Evolutionary conservation across 2,329 filamentous ascomycete species (phyloP).

Genomic region (Polychaeton citri): DNA sequence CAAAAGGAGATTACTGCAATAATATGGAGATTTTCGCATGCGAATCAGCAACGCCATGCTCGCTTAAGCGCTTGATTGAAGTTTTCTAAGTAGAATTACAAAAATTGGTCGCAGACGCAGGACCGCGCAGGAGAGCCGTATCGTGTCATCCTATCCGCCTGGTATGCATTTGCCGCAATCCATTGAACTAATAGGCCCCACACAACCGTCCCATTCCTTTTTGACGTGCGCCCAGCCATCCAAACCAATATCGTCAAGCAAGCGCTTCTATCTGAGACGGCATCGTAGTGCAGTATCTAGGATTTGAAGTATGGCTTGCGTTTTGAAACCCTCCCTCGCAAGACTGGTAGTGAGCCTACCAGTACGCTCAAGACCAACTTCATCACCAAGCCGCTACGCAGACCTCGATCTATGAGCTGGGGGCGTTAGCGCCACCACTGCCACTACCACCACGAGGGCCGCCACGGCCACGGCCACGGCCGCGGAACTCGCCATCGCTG

Average conservation of each 20-base stretch:
- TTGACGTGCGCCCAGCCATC: background rate
- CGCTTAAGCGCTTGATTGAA: background rate
- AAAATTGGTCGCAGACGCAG: no score
- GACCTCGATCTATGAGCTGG: background rate
- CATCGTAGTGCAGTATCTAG: no score
- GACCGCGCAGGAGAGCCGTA: background rate
- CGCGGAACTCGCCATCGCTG: conserved; percentile 25
- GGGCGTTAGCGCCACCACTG: background rate
- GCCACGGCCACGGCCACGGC: conserved; percentile 29
- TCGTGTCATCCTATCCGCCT: background rate
- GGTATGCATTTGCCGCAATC: background rate
- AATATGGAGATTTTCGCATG: background rate
- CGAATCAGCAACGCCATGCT: background rate
- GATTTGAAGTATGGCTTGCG: no score
- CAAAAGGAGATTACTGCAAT: no score
- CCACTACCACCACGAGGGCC: conserved; percentile 19
- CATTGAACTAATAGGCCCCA: background rate
- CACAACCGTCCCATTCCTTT: background rate
- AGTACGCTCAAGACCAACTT: no score
- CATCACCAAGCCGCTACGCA: no score
- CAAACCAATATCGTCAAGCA: no score
- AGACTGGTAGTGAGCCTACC: no score
- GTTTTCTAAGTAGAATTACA: background rate
- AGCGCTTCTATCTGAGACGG: no score
- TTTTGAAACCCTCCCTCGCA: no score